These are phyloP conservation scores for Aspergillus floridensis DNA, from an alignment of 2,329 filamentous ascomycete genomes.

Conservation along the genomic window DNA sequence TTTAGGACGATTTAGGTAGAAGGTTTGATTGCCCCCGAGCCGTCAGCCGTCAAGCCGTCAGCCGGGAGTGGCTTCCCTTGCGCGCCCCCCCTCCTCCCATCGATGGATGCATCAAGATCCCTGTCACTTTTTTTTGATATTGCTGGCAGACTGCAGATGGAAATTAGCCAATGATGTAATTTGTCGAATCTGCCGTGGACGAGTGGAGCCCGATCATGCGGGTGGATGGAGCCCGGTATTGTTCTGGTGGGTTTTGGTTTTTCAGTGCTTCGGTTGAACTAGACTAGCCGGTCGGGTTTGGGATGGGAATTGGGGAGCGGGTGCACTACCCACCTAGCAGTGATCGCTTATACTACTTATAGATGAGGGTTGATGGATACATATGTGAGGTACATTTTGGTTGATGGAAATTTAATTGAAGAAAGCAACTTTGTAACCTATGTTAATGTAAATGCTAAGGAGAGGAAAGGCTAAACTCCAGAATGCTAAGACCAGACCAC, in stretches of 20 bases:
- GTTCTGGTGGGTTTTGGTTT: neutral
- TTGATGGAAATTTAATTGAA: too few relatives aligned
- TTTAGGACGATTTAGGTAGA: too few relatives aligned
- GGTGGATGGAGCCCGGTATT: conserved; percentile 2
- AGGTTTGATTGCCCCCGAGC: too few relatives aligned
- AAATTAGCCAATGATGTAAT: neutral
- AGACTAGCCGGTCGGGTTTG: too few relatives aligned
- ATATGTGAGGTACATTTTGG: too few relatives aligned
- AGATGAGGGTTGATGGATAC: neutral
- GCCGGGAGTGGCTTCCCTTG: neutral
- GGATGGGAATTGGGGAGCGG: too few relatives aligned
- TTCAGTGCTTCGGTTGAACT: neutral
- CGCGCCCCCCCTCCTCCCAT: neutral
- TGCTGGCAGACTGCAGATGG: neutral
- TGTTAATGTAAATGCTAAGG: neutral
- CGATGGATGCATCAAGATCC: too few relatives aligned
- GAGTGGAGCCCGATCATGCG: conserved; percentile 6
- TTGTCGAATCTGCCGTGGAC: neutral
- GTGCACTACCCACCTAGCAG: too few relatives aligned
- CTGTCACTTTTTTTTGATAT: neutral
- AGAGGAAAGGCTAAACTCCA: neutral
- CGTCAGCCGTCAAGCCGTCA: neutral
- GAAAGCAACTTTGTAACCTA: neutral
- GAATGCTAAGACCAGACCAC: neutral
- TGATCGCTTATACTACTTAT: too few relatives aligned